Evolutionary conservation across 371 early-diverging fungal genomes (phyloP).

Genomic region (Gilbertella persicaria): DNA sequence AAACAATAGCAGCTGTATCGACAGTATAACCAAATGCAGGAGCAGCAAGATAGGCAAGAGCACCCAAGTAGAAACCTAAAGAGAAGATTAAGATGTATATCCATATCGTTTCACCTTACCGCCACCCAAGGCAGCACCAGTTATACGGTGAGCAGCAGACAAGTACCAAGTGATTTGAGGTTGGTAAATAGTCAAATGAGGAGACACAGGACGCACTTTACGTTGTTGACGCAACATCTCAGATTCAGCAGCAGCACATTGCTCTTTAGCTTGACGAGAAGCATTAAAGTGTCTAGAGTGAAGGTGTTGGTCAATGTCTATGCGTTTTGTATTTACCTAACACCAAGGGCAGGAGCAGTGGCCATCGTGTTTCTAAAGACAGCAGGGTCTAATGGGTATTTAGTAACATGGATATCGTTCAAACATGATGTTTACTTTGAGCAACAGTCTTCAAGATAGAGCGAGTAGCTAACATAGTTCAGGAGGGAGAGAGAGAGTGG

Average conservation of each 20-base stretch:
- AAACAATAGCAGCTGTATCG: constrained; percentile 66
- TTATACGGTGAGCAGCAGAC: constrained; percentile 78
- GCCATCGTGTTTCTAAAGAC: constrained; percentile 38
- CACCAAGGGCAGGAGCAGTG: constrained; percentile 35
- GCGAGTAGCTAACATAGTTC: constrained; percentile 49
- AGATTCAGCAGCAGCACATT: constrained; percentile 53
- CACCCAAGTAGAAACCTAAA: constrained; percentile 70
- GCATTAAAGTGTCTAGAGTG: constrained; percentile 44
- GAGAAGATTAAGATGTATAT: constrained; percentile 1
- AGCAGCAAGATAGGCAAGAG: constrained; percentile 60
- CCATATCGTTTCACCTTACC: constrained; percentile 51
- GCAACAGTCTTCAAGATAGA: constrained; percentile 45
- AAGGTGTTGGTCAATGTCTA: neutral
- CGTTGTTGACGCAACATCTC: constrained; percentile 63
- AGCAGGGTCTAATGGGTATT: constrained; percentile 31
- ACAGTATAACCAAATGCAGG: constrained; percentile 59
- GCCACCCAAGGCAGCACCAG: constrained; percentile 77
- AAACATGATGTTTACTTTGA: constrained; percentile 41
- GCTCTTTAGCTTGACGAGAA: constrained; percentile 30
- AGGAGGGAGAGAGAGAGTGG: constrained; percentile 22
- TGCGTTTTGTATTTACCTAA: constrained; percentile 27
- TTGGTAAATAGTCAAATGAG: constrained; percentile 87
- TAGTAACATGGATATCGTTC: neutral
- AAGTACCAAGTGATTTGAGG: constrained; percentile 86
- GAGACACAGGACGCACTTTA: constrained; percentile 80